Percentiles rank a stretch among this genome's conserved stretches.
These are phyloP conservation scores for Dryas integrifolia DNA, from an alignment of 331 rosid species.

Conservation along the genomic window DNA sequence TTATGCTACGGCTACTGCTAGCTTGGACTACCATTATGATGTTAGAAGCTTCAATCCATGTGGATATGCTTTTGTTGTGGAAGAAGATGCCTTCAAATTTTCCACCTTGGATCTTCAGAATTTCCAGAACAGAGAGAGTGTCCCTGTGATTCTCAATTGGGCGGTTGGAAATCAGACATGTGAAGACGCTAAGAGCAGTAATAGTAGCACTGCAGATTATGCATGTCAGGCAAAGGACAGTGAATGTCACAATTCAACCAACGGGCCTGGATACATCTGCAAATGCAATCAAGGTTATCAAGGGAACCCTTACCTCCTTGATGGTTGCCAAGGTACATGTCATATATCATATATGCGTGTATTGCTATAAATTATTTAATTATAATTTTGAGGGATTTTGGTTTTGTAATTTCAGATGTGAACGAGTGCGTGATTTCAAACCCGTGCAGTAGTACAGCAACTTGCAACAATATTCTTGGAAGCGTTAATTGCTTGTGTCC, in stretches of 20 bases:
- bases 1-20: too few species aligned
- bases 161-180: background rate
- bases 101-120: background rate
- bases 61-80: slow-evolving; percentile 12
- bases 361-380: background rate
- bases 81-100: slow-evolving; percentile 4
- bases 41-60: background rate
- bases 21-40: too few species aligned
- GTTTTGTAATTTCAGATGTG: background rate
- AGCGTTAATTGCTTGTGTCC: background rate
- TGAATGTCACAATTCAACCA: background rate
- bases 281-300: background rate
- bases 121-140: too few species aligned
- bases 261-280: slow-evolving; percentile 12
- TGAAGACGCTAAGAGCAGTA: background rate
- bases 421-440: slow-evolving; percentile 7
- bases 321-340: slow-evolving; percentile 6
- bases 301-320: slow-evolving; percentile 8
- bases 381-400: too few species aligned
- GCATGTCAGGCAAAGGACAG: slow-evolving; percentile 8
- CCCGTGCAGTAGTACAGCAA: background rate
- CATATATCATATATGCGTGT: too few species aligned
- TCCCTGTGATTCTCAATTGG: slow-evolving; percentile 13
- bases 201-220: background rate
- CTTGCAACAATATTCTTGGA: background rate